Conservation (phyloP, 805 yeast species). For the Schwanniomyces vanrijiae region DNA sequence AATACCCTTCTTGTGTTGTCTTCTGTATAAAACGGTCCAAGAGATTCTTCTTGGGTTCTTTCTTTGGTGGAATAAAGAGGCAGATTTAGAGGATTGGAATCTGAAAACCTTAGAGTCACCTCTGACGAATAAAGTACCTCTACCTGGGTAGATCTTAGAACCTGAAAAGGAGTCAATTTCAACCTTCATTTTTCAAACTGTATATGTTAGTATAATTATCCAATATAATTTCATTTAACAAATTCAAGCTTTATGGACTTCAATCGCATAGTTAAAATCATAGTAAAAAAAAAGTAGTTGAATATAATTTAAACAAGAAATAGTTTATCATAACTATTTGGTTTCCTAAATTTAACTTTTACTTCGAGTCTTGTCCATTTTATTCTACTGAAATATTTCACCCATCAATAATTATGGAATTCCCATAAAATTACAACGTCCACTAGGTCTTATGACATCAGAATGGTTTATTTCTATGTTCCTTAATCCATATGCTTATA, state of each 20-base stretch:
- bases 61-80: constrained; percentile 98
- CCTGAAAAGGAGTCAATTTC: constrained; percentile 99
- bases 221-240: not conserved
- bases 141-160: constrained; percentile 99
- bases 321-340: too few relatives aligned
- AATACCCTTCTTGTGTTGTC: constrained; percentile 99
- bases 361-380: too few relatives aligned
- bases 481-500: not conserved
- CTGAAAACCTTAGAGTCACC: constrained; percentile 99
- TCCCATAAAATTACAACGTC: not conserved
- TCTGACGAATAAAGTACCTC: constrained; percentile 98
- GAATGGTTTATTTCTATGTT: not conserved
- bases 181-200: constrained; percentile 78
- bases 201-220: constrained; percentile 29
- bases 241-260: not conserved
- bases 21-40: constrained; percentile 99
- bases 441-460: not conserved
- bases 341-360: too few relatives aligned
- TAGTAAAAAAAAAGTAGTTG: too few relatives aligned
- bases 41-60: constrained; percentile 99
- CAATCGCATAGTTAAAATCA: not conserved
- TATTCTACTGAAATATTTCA: not conserved
- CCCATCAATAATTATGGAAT: not conserved
- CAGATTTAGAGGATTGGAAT: constrained; percentile 96
- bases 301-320: too few relatives aligned